A percentile compares a stretch with the other conserved stretches of the same genome.
Evolutionary conservation across 1,284 basidiomycete species (phyloP).

Genomic region (Marasmius sp.): DNA sequence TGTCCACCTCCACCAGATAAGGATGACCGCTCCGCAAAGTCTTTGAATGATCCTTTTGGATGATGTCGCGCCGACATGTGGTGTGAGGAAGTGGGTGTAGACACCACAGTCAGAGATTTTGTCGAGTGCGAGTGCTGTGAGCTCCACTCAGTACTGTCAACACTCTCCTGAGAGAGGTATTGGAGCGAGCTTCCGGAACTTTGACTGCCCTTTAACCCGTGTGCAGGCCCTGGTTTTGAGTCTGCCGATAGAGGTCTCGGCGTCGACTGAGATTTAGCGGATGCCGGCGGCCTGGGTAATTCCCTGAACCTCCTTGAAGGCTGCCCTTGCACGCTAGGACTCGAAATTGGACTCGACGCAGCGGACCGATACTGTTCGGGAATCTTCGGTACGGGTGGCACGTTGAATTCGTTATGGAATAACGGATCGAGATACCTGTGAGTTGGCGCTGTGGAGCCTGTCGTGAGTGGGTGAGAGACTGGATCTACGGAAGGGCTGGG

Average conservation of each 20-base stretch:
- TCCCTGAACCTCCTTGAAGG: conserved; percentile 21
- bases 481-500: conserved; percentile 41
- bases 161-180: conserved; percentile 1
- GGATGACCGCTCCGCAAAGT: conserved; percentile 6
- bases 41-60: conserved; percentile 9
- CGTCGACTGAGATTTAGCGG: conserved; percentile 26
- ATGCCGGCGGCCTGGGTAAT: conserved; percentile 19
- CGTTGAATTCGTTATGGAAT: conserved; percentile 30
- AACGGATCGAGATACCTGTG: conserved; percentile 41
- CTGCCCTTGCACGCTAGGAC: conserved; percentile 23
- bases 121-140: conserved; percentile 10
- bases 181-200: conserved; percentile 9
- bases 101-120: neutral
- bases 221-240: neutral
- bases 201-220: conserved; percentile 9
- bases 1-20: neutral
- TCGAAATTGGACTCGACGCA: conserved; percentile 14
- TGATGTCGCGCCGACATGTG: neutral
- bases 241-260: conserved; percentile 15
- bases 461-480: conserved; percentile 30
- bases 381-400: conserved; percentile 35
- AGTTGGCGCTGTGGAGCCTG: conserved; percentile 31
- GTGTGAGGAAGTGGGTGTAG: conserved; percentile 5
- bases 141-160: conserved; percentile 1
- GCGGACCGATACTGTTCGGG: conserved; percentile 29